Evolutionary conservation across 2,329 filamentous ascomycete genomes (phyloP), one percentile per base, ranked within the genome.

Genomic region (Emergomyces pasteurianus): DNA sequence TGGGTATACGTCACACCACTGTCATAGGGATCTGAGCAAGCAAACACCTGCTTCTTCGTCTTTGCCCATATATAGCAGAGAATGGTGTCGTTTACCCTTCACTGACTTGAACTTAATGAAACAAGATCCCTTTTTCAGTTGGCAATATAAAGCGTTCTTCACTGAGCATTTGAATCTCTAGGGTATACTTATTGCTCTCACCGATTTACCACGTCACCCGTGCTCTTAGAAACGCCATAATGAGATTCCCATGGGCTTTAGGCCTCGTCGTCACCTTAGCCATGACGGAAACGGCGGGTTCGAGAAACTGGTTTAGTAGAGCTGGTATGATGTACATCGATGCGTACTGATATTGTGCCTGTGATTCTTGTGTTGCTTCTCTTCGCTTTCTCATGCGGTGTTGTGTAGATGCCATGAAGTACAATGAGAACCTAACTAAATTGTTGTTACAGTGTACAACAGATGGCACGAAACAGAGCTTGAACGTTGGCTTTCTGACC

Each of bases 381-480:
- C 21, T 21, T 40, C 23, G 14, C 36, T 18, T 40, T 9, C 38
- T 6, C 18, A 9, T 58, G 55, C 23, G 21, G 55, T 21, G 3
- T n/a, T 12, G 9, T 46, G n/a, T 36, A 58, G n/a, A 7, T 7
- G 26, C 26, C 36, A 14, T 36, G 4, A 16, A 18, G 1, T 16
- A 46, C 12, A 31, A 21, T 9, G 64, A 59, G 50, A 50, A 58
- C 1, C 60, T 61, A 49, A 61, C 43, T 42, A 34, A 60, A 63
- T 65, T 71, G 63, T 64, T 64, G 62, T 62, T 67, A 56, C 71
- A 96, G 92, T 87, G 18, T 97, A 97, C 81, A 96, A 97, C 79
- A 96, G 94, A 75, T 99, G 94, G 94, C 92, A 97, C 70, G 87
- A 97, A 80, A 95, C 90, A 26, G 94, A 99, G 81, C 85, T 99